These are phyloP conservation scores for Trapa bicornis DNA, from an alignment of 345 rosid genomes.

Conservation along the genomic window DNA sequence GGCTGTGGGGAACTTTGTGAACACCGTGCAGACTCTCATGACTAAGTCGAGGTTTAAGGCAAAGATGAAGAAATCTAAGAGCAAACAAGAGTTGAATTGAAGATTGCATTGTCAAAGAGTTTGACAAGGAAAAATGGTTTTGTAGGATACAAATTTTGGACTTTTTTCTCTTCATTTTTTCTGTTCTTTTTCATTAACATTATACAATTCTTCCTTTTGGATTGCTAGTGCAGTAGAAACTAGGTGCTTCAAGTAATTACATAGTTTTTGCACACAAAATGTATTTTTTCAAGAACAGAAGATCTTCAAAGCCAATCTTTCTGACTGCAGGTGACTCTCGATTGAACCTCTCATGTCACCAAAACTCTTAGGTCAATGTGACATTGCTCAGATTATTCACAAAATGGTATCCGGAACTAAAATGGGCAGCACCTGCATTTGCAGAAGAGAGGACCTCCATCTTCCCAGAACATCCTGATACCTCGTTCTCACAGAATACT, in stretches of 20 bases:
- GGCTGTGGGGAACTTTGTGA: constrained; percentile 86
- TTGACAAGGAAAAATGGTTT: background rate
- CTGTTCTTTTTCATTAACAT: too few relatives aligned
- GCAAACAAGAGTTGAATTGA: constrained; percentile 41
- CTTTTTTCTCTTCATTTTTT: background rate
- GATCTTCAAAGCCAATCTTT: too few relatives aligned
- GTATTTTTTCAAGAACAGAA: too few relatives aligned
- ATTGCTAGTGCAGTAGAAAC: too few relatives aligned
- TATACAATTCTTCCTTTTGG: too few relatives aligned
- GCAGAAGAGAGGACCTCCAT: background rate
- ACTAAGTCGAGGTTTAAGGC: constrained; percentile 88
- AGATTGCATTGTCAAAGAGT: background rate
- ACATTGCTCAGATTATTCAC: too few relatives aligned
- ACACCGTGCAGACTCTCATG: constrained; percentile 73
- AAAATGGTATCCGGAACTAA: too few relatives aligned
- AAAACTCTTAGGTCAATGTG: too few relatives aligned
- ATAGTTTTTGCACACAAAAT: too few relatives aligned
- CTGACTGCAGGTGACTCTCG: too few relatives aligned
- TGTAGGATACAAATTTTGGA: background rate
- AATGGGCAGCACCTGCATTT: constrained; percentile 5
- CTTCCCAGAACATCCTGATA: background rate
- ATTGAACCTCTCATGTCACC: too few relatives aligned
- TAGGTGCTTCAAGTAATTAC: too few relatives aligned
- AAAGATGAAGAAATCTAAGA: constrained; percentile 84
- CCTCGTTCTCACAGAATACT: constrained; percentile 33